Percentiles rank a stretch among this genome's conserved stretches.
Conservation (phyloP, 2,329 filamentous ascomycete species). For the Myriosclerotinia duriaeana region DNA sequence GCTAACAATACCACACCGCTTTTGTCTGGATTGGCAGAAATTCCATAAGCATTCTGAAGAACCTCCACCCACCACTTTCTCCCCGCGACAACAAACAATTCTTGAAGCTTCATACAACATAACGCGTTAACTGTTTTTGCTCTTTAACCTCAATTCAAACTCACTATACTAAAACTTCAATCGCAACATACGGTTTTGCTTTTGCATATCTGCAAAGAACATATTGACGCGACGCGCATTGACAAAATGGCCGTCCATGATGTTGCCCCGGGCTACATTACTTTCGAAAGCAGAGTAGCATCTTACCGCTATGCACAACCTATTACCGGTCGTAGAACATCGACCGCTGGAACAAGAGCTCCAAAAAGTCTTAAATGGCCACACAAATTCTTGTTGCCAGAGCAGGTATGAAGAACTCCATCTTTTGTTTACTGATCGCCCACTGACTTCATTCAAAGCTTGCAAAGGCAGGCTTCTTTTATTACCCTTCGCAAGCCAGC, state of each 20-base stretch:
- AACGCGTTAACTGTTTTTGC: neutral
- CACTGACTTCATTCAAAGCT: conserved; percentile 56
- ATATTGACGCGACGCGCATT: conserved; percentile 17
- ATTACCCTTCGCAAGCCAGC: conserved; percentile 69
- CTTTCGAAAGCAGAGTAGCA: conserved; percentile 72
- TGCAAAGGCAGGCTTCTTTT: conserved; percentile 89
- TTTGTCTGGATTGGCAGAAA: neutral
- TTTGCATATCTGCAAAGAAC: neutral
- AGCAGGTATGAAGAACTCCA: conserved; percentile 53
- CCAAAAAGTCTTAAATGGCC: conserved; percentile 71
- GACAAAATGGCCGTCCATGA: conserved; percentile 34
- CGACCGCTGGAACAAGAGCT: conserved; percentile 59
- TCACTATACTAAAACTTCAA: neutral
- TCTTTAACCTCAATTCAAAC: neutral
- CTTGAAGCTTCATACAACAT: conserved; percentile 1
- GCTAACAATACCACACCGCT: neutral
- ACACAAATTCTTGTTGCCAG: conserved; percentile 64
- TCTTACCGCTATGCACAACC: conserved; percentile 71
- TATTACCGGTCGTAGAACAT: conserved; percentile 67
- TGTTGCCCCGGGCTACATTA: conserved; percentile 52
- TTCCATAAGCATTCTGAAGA: conserved; percentile 11
- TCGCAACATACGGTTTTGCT: too few relatives aligned
- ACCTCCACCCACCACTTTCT: conserved; percentile 5
- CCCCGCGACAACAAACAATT: conserved; percentile 9
- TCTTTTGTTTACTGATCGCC: neutral